Base-by-base conservation (phyloP, 345 rosid genomes). In the Pistacia atlantica region DNA sequence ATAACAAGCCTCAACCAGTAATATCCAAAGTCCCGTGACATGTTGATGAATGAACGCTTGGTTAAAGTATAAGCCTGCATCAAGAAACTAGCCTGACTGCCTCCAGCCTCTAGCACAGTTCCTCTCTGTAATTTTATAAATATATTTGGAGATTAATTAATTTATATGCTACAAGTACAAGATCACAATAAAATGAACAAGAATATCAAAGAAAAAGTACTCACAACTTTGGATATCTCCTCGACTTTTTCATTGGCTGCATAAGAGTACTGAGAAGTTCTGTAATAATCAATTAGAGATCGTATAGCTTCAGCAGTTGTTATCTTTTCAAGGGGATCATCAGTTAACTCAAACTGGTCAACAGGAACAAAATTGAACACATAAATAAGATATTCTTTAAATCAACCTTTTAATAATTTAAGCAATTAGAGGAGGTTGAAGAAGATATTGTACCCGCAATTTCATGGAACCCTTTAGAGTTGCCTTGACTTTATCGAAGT, bases 21-120 rank as follows among this genome's bases (percentile, higher is more conserved):
- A 71, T 95, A 95, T 11, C 98, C 99, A 22, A 95, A 93, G 82
- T 95, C 99, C 71, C 99, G 87, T 11, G 96, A 95, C 99, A 95
- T 95, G 89, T 95, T 95, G 78, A 87, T 78, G 84, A 89, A 90
- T 11, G 98, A 93, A 11, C 99, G 92, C 82, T 89, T 89, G n/a
- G 98, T 95, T 78, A 95, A 83, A 59, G 91, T 87, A 42, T 81
- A 89, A 20, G 94, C 75, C 83, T 95, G 99, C 90, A 87, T 90
- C 73, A 90, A 82, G 89, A 93, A 95, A 85, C 98, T 95, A 58
- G 99, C 98, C 80, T 90, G 97, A 81, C 98, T 95, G 57, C 99
- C 99, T 65, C 98, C 97, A 46, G 93, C 78, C 62, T 95, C 98
- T 20, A 93, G 92, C 77, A 93, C 92, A 0, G 98, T 92, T 68